phyloP scores from a whole-genome alignment of 1,139 yeast genomes.

The Kurtzmaniella quercitrusa region DNA sequence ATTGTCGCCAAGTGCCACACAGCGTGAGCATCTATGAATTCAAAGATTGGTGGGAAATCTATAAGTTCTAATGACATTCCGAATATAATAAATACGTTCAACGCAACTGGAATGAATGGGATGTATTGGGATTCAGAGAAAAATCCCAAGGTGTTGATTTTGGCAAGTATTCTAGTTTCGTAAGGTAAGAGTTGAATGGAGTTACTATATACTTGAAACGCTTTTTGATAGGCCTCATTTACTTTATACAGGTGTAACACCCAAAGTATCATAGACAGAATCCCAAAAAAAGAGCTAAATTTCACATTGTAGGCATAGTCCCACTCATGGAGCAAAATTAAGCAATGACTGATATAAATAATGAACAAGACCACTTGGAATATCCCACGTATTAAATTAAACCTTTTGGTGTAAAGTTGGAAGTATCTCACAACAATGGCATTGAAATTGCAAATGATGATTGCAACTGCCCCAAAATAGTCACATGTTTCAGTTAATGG shows the following conservation, averaged over 20 bases:
- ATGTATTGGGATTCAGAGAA: slow-evolving; percentile 25
- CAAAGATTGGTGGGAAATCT: slow-evolving; percentile 33
- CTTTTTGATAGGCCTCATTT: slow-evolving; percentile 15
- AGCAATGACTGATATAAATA: slow-evolving; percentile 25
- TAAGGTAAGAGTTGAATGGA: slow-evolving; percentile 38
- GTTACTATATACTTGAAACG: slow-evolving; percentile 27
- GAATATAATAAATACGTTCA: slow-evolving; percentile 29
- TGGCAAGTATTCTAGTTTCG: slow-evolving; percentile 34
- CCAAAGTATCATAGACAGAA: slow-evolving; percentile 32
- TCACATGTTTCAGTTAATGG: slow-evolving; percentile 40
- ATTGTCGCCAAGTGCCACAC: slow-evolving; percentile 44
- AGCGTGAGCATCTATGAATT: slow-evolving; percentile 39
- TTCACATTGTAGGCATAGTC: slow-evolving; percentile 36
- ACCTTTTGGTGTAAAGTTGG: slow-evolving; percentile 16
- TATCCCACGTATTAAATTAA: slow-evolving; percentile 6
- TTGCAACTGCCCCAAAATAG: slow-evolving; percentile 42
- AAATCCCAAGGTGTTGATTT: slow-evolving; percentile 20
- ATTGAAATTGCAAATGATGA: slow-evolving; percentile 35
- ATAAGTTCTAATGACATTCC: slow-evolving; percentile 37
- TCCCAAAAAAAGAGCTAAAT: slow-evolving; percentile 33
- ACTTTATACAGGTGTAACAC: slow-evolving; percentile 25
- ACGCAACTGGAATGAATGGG: slow-evolving; percentile 33
- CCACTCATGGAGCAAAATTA: slow-evolving; percentile 29
- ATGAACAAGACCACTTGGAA: slow-evolving; percentile 14
- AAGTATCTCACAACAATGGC: slow-evolving; percentile 32